Percentiles rank a stretch among this genome's conserved stretches.
These are phyloP conservation scores for Cytidiella melzeri DNA, from an alignment of 768 basidiomycete genomes.

Conservation along the genomic window DNA sequence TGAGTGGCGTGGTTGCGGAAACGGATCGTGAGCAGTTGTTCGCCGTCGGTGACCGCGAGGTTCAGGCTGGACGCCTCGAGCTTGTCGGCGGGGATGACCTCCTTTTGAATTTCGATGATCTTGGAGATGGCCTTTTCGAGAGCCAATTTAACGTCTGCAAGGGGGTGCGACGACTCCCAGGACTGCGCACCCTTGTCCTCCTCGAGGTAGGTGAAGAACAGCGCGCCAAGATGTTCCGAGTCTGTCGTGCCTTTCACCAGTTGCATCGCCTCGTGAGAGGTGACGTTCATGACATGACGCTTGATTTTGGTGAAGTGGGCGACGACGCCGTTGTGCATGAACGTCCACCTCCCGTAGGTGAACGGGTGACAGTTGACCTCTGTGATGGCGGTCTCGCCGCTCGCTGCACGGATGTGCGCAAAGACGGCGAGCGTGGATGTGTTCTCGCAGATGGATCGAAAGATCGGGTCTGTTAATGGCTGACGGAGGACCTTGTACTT, in stretches of 20 bases:
- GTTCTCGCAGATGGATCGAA: slow-evolving; percentile 21
- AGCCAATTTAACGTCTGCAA: slow-evolving; percentile 19
- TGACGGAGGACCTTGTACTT: slow-evolving; percentile 22
- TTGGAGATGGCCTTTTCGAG: slow-evolving; percentile 21
- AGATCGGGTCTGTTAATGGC: slow-evolving; percentile 22
- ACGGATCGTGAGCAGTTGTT: slow-evolving; percentile 26
- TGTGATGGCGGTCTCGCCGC: slow-evolving; percentile 19
- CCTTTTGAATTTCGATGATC: slow-evolving; percentile 21
- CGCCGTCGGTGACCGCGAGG: slow-evolving; percentile 26
- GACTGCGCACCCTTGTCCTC: slow-evolving; percentile 12
- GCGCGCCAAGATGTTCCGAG: slow-evolving; percentile 25
- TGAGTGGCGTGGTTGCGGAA: slow-evolving; percentile 25
- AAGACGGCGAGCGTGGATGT: slow-evolving; percentile 21
- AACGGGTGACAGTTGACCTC: slow-evolving; percentile 24
- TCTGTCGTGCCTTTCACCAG: slow-evolving; percentile 27
- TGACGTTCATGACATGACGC: slow-evolving; percentile 10
- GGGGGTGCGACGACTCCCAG: slow-evolving; percentile 21
- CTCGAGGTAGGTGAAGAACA: slow-evolving; percentile 26
- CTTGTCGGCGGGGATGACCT: slow-evolving; percentile 11
- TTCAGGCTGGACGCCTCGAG: slow-evolving; percentile 25
- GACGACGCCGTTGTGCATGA: slow-evolving; percentile 28
- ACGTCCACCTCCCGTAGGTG: slow-evolving; percentile 22
- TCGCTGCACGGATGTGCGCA: slow-evolving; percentile 28
- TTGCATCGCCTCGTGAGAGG: slow-evolving; percentile 17
- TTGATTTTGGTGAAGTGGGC: slow-evolving; percentile 19